These are phyloP conservation scores for Clohesyomyces aquaticus DNA, from an alignment of 495 filamentous ascomycete genomes.

Conservation along the genomic window DNA sequence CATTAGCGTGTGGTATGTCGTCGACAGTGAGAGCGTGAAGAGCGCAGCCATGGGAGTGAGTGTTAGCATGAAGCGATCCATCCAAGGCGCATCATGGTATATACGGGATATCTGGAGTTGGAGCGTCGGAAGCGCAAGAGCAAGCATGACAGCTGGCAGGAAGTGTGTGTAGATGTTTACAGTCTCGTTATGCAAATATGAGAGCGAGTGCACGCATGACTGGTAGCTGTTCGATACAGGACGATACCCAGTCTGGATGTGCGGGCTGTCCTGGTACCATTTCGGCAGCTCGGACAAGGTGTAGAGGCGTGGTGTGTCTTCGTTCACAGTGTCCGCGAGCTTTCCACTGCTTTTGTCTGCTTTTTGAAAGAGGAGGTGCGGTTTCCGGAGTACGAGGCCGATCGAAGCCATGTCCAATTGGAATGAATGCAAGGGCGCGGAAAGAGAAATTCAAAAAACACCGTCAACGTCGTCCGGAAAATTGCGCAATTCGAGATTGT, in stretches of 20 bases:
- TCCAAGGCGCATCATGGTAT: constrained; percentile 42
- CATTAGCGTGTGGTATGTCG: constrained; percentile 56
- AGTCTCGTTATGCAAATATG: constrained; percentile 56
- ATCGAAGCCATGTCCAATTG: constrained; percentile 23
- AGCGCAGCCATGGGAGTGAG: constrained; percentile 50
- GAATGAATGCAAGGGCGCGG: neutral
- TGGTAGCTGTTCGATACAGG: constrained; percentile 45
- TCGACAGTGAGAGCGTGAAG: constrained; percentile 50
- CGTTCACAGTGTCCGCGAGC: neutral
- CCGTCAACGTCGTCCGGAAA: constrained; percentile 8
- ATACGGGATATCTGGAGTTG: constrained; percentile 43
- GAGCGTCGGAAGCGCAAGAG: constrained; percentile 33
- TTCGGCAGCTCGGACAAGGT: constrained; percentile 40
- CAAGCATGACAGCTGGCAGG: constrained; percentile 44
- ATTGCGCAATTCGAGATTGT: neutral
- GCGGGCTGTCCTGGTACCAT: constrained; percentile 50
- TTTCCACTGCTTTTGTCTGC: neutral
- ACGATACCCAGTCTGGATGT: constrained; percentile 48
- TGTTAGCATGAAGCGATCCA: constrained; percentile 50
- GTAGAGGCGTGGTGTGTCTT: constrained; percentile 11
- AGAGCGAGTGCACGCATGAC: constrained; percentile 41
- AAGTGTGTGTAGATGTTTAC: constrained; percentile 54
- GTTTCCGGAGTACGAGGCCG: constrained; percentile 25
- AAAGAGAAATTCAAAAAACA: neutral
- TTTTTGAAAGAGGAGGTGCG: constrained; percentile 25